Percentiles rank a stretch among this genome's conserved stretches.
phyloP scores from a whole-genome alignment of 192 early-diverging fungal genomes.

The Dissophora globulifera region DNA sequence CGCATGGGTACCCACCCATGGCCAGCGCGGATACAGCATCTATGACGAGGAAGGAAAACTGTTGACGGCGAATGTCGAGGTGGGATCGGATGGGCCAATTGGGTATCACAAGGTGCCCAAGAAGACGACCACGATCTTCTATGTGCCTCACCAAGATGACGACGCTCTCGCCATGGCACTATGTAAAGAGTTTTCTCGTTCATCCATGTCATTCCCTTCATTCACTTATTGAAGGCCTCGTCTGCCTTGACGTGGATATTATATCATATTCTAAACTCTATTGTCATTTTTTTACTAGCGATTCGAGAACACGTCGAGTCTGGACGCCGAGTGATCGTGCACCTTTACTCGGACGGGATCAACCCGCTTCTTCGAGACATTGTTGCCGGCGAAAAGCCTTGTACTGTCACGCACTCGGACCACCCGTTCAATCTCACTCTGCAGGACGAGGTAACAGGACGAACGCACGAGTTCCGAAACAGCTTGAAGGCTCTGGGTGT shows the following conservation, averaged over 20 bases:
- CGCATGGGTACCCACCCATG: neutral
- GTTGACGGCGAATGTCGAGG: neutral
- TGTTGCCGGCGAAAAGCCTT: conserved; percentile 21
- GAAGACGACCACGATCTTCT: conserved; percentile 35
- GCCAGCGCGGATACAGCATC: neutral
- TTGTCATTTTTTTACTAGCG: conserved; percentile 13
- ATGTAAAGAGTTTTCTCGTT: conserved; percentile 10
- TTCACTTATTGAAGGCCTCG: no score
- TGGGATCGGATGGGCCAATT: neutral
- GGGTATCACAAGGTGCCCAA: conserved; percentile 4
- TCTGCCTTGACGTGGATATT: no score
- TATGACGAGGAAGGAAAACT: neutral
- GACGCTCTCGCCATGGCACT: conserved; percentile 48
- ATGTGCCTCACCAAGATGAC: conserved; percentile 46
- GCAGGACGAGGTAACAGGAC: conserved; percentile 39
- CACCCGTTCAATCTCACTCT: conserved; percentile 24
- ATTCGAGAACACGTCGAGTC: conserved; percentile 44
- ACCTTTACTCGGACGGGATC: conserved; percentile 44
- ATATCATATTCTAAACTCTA: no score
- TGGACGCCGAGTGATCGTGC: conserved; percentile 32
- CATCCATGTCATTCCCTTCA: neutral
- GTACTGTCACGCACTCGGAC: conserved; percentile 4
- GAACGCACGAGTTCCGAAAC: conserved; percentile 45
- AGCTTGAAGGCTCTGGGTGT: conserved; percentile 22
- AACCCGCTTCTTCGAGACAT: conserved; percentile 39